Base-by-base conservation (phyloP, 139 green algal species). In the Chlamydomonas urium region DNA sequence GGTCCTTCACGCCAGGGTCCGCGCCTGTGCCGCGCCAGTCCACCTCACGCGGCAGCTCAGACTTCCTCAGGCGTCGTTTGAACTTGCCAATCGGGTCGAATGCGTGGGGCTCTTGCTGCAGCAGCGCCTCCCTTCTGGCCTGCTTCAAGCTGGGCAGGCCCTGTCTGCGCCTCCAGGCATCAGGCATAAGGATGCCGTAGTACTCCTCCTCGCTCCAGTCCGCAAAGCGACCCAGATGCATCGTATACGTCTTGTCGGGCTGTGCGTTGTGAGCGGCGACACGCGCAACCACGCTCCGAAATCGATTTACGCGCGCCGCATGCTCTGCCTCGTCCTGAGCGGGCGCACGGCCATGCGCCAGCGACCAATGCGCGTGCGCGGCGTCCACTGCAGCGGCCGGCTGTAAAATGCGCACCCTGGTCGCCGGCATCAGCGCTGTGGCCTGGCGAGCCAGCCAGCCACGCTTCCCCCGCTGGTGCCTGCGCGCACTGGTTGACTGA, bases 1-100 rank as follows among this genome's bases (percentile, higher is more conserved):
- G 86, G 73, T 91, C 83, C 81, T 89, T 91, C 45, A 89, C 66
- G 3, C 68, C 73, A 4, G 73, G 47, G 50, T 86, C 83, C 2
- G 83, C 79, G 0, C 77, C 79, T 32, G 81, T 87, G 45, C 79
- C 81, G 0, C 81, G 28, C 81, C 83, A 91, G 81, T 88, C 81
- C 32, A 67, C 60, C 33, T 67, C 60, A 3, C 23, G 19, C 1
- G 80, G 80, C 69, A 82, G 75, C 45, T 80, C 21, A 33, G 2
- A 14, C 23, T 38, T 47, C 2, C 1, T 6, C 65, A 76, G 56
- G 31, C 24, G 56, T 34, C 66, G 50, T 38, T 60, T 29, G 38
- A 76, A 75, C 5, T 24, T 38, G 29, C 34, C 50, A 37, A 74
- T 47, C 28, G 75, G 68, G 35, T 37, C 23, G 45, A 72, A 80